A percentile compares a stretch with the other conserved stretches of the same genome.
Conservation (phyloP, 176 grass and related monocot genomes). For the Triticum timopheevii region DNA sequence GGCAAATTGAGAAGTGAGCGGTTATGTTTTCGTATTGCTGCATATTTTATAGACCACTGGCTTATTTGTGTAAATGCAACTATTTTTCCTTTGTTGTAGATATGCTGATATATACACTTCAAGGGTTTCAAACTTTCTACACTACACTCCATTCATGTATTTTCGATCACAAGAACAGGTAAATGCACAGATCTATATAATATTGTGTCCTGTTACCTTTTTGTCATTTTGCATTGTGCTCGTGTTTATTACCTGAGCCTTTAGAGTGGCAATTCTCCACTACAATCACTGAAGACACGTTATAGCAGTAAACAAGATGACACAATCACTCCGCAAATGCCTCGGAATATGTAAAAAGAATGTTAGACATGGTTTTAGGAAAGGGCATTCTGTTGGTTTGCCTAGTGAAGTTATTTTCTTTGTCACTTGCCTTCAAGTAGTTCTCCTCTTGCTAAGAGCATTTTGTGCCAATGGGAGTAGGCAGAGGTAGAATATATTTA, state of each 20-base stretch:
- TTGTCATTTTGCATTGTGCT: background rate
- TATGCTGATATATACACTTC: constrained; percentile 99
- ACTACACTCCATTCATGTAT: constrained; percentile 98
- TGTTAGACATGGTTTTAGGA: background rate
- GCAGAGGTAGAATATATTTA: background rate
- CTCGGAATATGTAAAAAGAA: background rate
- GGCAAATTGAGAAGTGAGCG: constrained; percentile 93
- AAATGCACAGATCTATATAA: constrained; percentile 5
- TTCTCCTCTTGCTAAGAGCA: background rate
- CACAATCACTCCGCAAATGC: background rate
- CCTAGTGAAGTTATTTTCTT: background rate
- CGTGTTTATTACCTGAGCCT: constrained; percentile 7
- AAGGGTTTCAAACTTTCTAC: constrained; percentile 96
- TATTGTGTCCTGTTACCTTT: background rate
- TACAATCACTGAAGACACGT: background rate
- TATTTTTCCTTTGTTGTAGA: constrained; percentile 45
- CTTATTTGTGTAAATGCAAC: constrained; percentile 27
- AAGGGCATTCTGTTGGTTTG: background rate
- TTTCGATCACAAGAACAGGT: constrained; percentile 97
- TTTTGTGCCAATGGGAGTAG: background rate
- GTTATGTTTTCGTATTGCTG: background rate
- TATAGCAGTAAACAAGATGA: constrained; percentile 1
- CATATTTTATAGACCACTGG: background rate
- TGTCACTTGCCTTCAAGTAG: background rate
- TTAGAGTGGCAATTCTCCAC: background rate